A percentile compares a stretch with the other conserved stretches of the same genome.
These are phyloP conservation scores for Suillus sp. DNA, from an alignment of 768 basidiomycete species.

Conservation along the genomic window DNA sequence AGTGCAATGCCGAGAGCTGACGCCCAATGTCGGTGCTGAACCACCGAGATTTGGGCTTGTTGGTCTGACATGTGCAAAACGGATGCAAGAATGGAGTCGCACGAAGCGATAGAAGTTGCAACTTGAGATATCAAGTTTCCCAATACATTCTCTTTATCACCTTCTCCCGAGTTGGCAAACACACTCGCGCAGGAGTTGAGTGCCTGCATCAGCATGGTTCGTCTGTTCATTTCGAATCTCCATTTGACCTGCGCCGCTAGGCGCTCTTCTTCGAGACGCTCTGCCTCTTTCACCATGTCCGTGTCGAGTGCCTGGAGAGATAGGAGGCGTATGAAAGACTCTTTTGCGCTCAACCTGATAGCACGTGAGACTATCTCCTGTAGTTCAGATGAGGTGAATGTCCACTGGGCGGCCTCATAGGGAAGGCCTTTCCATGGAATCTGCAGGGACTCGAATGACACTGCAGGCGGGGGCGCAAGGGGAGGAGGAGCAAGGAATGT, in stretches of 20 bases:
- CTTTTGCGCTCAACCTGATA: conserved; percentile 66
- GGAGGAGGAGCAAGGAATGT: conserved; percentile 33
- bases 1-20: conserved; percentile 79
- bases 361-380: conserved; percentile 73
- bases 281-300: conserved; percentile 58
- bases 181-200: conserved; percentile 54
- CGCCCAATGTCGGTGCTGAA: conserved; percentile 68
- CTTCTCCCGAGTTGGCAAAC: conserved; percentile 27
- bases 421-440: conserved; percentile 70
- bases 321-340: conserved; percentile 72
- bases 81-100: conserved; percentile 59
- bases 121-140: conserved; percentile 57
- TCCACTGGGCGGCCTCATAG: conserved; percentile 71
- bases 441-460: conserved; percentile 59
- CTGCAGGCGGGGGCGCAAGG: conserved; percentile 48
- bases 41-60: conserved; percentile 57
- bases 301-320: conserved; percentile 62
- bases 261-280: conserved; percentile 56
- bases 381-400: conserved; percentile 51
- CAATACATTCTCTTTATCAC: conserved; percentile 40
- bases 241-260: conserved; percentile 62
- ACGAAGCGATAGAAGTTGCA: conserved; percentile 56
- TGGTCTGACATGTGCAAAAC: conserved; percentile 64
- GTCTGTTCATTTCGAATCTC: conserved; percentile 63
- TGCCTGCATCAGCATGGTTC: conserved; percentile 73